These are phyloP conservation scores for Globisporangium canariense DNA, from an alignment of 352 stramenopile species.

Conservation along the genomic window DNA sequence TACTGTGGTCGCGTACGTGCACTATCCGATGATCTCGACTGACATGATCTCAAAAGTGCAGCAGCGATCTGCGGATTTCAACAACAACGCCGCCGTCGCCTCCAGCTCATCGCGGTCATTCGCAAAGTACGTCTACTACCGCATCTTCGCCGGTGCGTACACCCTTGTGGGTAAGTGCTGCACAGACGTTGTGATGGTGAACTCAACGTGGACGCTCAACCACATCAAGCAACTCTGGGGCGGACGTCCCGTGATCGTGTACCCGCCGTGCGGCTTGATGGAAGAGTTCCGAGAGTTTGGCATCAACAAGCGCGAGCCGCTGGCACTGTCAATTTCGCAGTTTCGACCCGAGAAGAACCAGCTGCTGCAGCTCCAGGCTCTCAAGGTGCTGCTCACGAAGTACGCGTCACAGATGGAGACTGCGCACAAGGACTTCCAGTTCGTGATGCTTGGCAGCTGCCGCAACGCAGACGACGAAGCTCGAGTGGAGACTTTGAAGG, in stretches of 20 bases:
- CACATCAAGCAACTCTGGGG: constrained; percentile 96
- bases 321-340: constrained; percentile 96
- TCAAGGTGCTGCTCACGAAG: constrained; percentile 67
- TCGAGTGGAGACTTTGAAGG: constrained; percentile 84
- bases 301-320: constrained; percentile 51
- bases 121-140: constrained; percentile 96
- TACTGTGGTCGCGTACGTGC: constrained; percentile 94
- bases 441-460: constrained; percentile 96
- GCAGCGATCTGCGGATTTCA: constrained; percentile 90
- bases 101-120: constrained; percentile 71
- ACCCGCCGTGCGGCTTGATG: constrained; percentile 94
- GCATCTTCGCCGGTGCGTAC: constrained; percentile 92
- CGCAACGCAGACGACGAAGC: constrained; percentile 91
- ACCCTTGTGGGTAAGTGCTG: constrained; percentile 81
- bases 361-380: constrained; percentile 89
- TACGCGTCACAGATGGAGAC: constrained; percentile 39
- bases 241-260: constrained; percentile 78
- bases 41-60: constrained; percentile 97
- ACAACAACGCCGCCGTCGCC: constrained; percentile 89
- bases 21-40: constrained; percentile 99
- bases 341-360: constrained; percentile 99
- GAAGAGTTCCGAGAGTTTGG: constrained; percentile 69
- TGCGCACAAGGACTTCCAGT: constrained; percentile 67
- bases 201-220: constrained; percentile 97
- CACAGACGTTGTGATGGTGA: constrained; percentile 93